phyloP scores from a whole-genome alignment of 176 grass and related monocot genomes.

The Carex parvula region DNA sequence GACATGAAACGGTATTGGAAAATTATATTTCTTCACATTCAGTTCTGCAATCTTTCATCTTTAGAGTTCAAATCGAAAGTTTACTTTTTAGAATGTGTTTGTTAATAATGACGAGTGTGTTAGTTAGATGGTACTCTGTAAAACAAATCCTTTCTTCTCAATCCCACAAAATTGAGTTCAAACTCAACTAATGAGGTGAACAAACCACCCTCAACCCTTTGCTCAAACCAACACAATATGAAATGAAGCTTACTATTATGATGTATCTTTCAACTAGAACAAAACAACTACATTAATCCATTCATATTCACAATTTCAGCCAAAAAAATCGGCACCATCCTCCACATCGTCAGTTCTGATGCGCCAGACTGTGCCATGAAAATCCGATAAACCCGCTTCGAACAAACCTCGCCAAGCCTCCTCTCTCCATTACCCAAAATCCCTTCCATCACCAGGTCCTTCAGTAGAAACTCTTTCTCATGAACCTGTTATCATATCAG shows the following conservation, averaged over 20 bases:
- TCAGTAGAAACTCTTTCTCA: conserved; percentile 73
- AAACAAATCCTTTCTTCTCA: too few species aligned
- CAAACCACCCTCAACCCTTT: too few species aligned
- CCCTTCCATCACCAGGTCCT: conserved; percentile 53
- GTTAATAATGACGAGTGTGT: too few species aligned
- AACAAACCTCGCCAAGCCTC: conserved; percentile 63
- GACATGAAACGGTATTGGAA: too few species aligned
- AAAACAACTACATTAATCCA: background rate
- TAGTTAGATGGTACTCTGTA: too few species aligned
- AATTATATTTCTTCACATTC: too few species aligned
- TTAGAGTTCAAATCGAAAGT: too few species aligned
- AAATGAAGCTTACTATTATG: background rate
- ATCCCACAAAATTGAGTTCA: too few species aligned
- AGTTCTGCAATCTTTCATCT: too few species aligned
- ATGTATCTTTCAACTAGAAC: background rate
- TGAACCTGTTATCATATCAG: conserved; percentile 37
- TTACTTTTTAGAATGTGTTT: too few species aligned
- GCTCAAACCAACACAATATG: background rate
- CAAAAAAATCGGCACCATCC: conserved; percentile 35
- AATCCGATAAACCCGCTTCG: conserved; percentile 60
- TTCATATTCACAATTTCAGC: conserved; percentile 1
- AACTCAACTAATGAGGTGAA: too few species aligned
- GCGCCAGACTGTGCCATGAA: conserved; percentile 61
- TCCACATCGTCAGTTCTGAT: conserved; percentile 46
- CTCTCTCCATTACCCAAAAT: conserved; percentile 41